phyloP scores from a whole-genome alignment of 805 yeast species.

The Myxozyma neotropica region DNA sequence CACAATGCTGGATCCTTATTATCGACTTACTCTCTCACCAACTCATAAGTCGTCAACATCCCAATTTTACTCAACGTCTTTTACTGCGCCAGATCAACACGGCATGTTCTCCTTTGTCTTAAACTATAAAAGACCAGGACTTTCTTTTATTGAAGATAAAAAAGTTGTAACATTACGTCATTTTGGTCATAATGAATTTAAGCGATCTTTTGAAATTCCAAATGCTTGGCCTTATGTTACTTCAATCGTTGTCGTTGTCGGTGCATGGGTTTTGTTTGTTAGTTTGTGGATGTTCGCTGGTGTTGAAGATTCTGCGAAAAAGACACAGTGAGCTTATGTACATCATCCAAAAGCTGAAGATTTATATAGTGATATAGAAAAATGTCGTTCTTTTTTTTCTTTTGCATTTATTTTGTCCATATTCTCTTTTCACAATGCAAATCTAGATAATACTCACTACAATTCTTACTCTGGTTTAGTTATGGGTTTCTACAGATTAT shows the following conservation, averaged over 20 bases:
- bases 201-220: conserved; percentile 88
- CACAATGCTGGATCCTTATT: conserved; percentile 92
- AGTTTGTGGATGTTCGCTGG: conserved; percentile 48
- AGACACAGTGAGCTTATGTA: conserved; percentile 14
- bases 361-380: too few species aligned
- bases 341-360: too few species aligned
- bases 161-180: conserved; percentile 85
- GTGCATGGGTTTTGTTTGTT: conserved; percentile 79
- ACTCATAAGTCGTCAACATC: conserved; percentile 47
- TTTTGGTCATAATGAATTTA: conserved; percentile 92
- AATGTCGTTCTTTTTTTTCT: too few species aligned
- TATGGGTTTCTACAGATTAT: too few species aligned
- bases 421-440: neutral
- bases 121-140: conserved; percentile 78
- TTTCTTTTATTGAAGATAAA: conserved; percentile 64
- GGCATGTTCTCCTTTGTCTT: conserved; percentile 89
- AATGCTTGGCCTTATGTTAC: conserved; percentile 90
- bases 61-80: conserved; percentile 52
- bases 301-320: conserved; percentile 10
- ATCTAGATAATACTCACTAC: too few species aligned
- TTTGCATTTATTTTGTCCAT: neutral
- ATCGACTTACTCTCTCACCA: conserved; percentile 66
- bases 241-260: conserved; percentile 66
- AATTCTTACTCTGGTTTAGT: too few species aligned
- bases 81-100: conserved; percentile 90